phyloP scores from a whole-genome alignment of 129 eudicot genomes.

The Lonicera japonica region DNA sequence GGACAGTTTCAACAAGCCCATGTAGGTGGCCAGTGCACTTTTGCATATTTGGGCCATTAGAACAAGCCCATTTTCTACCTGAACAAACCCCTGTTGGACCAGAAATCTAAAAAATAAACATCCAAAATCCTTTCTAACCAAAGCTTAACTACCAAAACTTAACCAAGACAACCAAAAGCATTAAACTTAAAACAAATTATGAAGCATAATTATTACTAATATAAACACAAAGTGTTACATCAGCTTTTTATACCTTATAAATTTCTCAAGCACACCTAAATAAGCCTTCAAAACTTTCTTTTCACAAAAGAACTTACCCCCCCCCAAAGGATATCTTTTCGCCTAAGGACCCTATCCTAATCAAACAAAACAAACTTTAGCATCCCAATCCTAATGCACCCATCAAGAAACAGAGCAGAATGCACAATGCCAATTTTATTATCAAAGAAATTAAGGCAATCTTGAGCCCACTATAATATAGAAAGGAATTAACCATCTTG shows the following conservation, averaged over 20 bases:
- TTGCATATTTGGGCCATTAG: too few relatives aligned
- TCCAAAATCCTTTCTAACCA: too few relatives aligned
- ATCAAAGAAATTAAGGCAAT: slow-evolving; percentile 26
- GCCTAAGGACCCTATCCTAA: not conserved
- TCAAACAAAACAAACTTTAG: not conserved
- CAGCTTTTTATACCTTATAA: slow-evolving; percentile 21
- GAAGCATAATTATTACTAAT: too few relatives aligned
- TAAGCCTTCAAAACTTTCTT: slow-evolving; percentile 17
- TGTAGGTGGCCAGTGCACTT: too few relatives aligned
- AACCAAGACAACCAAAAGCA: too few relatives aligned
- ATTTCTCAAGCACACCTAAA: slow-evolving; percentile 14
- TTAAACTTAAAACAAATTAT: too few relatives aligned
- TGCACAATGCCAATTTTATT: slow-evolving; percentile 25
- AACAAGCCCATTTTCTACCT: too few relatives aligned
- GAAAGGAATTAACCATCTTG: slow-evolving; percentile 31
- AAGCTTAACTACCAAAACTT: too few relatives aligned
- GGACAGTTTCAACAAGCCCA: too few relatives aligned
- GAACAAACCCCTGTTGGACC: too few relatives aligned
- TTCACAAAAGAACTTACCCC: slow-evolving; percentile 21
- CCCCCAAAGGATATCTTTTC: not conserved
- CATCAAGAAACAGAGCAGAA: slow-evolving; percentile 2
- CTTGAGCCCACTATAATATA: slow-evolving; percentile 22
- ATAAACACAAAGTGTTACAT: too few relatives aligned
- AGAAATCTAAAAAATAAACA: too few relatives aligned
- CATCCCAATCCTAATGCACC: not conserved